Percentiles rank a stretch among this genome's conserved stretches.
These are phyloP conservation scores for Mortierella sp. DNA, from an alignment of 371 early-diverging fungal genomes.

Conservation along the genomic window DNA sequence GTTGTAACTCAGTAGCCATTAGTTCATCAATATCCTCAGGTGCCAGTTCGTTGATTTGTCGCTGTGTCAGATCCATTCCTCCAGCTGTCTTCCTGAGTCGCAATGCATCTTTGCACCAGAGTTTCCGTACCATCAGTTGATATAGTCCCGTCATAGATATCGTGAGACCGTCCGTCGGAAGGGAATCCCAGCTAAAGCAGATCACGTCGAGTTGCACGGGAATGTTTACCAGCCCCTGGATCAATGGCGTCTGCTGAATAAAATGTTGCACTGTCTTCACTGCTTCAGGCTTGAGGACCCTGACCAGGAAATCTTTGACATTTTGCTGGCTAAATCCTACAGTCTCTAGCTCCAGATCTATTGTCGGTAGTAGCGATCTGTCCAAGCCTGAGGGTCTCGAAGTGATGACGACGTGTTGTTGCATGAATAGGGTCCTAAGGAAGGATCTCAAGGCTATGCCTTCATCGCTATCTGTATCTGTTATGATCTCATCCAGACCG, in stretches of 20 bases:
- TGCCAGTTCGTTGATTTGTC: not conserved
- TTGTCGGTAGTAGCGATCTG: not conserved
- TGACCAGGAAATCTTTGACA: conserved; percentile 11
- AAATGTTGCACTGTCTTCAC: conserved; percentile 15
- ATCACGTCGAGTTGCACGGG: conserved; percentile 5
- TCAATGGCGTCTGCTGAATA: conserved; percentile 24
- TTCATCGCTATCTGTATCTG: not conserved
- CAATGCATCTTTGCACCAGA: conserved; percentile 27
- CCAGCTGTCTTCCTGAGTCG: conserved; percentile 10
- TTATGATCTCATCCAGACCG: conserved; percentile 24
- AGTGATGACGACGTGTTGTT: conserved; percentile 20
- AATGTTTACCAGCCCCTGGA: conserved; percentile 21
- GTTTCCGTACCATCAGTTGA: conserved; percentile 21
- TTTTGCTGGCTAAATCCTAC: conserved; percentile 30
- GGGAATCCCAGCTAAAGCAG: conserved; percentile 18
- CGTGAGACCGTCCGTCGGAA: not conserved
- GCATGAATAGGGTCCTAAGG: not conserved
- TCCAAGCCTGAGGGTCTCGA: conserved; percentile 25
- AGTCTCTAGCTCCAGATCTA: conserved; percentile 30
- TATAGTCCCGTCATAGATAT: conserved; percentile 20
- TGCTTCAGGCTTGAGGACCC: conserved; percentile 5
- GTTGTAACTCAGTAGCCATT: conserved; percentile 14
- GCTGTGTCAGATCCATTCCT: conserved; percentile 4
- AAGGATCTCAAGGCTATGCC: not conserved
- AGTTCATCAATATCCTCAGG: conserved; percentile 6